A percentile compares a stretch with the other conserved stretches of the same genome.
Conservation (phyloP, 192 early-diverging fungal species). For the Umbelopsis ramanniana region DNA sequence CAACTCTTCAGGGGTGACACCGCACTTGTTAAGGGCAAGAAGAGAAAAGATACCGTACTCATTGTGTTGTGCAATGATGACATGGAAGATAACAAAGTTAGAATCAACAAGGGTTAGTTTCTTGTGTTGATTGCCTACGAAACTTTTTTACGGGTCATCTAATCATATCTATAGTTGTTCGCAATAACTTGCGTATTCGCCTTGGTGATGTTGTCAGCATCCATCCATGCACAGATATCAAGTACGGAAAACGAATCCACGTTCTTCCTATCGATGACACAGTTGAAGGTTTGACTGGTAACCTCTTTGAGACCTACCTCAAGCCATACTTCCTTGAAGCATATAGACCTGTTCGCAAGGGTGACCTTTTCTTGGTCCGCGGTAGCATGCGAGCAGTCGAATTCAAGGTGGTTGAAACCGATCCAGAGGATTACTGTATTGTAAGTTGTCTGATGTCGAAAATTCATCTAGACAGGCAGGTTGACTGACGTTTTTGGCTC, state of each 20-base stretch:
- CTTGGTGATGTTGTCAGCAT: constrained; percentile 96
- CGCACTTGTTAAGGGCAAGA: constrained; percentile 97
- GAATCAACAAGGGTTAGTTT: constrained; percentile 81
- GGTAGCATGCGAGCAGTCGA: constrained; percentile 98
- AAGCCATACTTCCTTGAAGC: constrained; percentile 99
- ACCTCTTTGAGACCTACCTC: constrained; percentile 96
- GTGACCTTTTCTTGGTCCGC: constrained; percentile 92
- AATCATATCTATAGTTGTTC: constrained; percentile 66
- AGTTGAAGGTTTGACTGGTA: constrained; percentile 96
- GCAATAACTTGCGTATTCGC: constrained; percentile 92
- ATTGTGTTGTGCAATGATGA: constrained; percentile 93
- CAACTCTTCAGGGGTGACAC: constrained; percentile 96
- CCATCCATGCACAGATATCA: constrained; percentile 95
- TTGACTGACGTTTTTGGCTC: neutral
- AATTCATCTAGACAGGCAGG: neutral
- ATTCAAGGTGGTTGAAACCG: constrained; percentile 97
- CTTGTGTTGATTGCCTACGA: neutral
- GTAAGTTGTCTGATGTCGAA: constrained; percentile 55
- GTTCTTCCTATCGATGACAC: constrained; percentile 98
- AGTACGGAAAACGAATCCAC: constrained; percentile 96
- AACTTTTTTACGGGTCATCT: neutral
- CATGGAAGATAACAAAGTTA: constrained; percentile 90
- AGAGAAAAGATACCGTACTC: constrained; percentile 94
- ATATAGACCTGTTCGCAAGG: constrained; percentile 95
- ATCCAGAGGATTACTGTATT: constrained; percentile 96